Base-by-base conservation (phyloP, 1,284 basidiomycete species). In the Prillingera fragicola region DNA sequence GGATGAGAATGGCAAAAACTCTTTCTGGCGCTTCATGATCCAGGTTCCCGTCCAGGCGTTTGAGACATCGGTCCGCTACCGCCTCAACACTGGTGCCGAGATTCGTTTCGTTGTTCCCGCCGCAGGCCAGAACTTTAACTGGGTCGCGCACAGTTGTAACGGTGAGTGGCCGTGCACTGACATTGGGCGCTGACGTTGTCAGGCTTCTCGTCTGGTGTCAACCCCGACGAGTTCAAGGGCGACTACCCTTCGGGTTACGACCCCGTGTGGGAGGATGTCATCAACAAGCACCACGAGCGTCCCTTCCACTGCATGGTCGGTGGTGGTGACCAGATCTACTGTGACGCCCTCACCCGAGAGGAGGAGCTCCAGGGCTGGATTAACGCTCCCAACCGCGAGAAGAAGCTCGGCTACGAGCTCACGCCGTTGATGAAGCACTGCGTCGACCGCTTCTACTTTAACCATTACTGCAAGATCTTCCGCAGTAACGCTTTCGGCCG, bases 1-100 rank as follows among this genome's bases (percentile, higher is more conserved):
- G 15, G 83, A 84, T 14, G 70, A 73, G 43, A 77, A 79, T 32
- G 73, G 87, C 13, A 83, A 84, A 0, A 88, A 79, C 63, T 89
- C 87, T 1, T 98, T 98, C 73, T 97, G 90, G 87, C 78, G 95
- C 42, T 97, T 97, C 75, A 78, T 85, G 65, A 80, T 97, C 43
- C 80, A 85, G 56, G 78, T 98, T 43, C 88, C 87, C 5, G 69
- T 97, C 8, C 76, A 78, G 5, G 70, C 76, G 8, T 71, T 75
- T 27, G 87, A 94, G 71, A 86, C 88, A 77, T 73, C 76, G n/a
- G 77, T 95, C 35, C 76, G 74, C 41, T 97, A 97, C 66, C 65
- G 77, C 34, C 75, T 91, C 54, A 91, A 92, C 60, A 71, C 79
- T 19, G 87, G 91, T 1, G 82, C 84, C 42, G 77, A 80, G 43